Conservation (phyloP, 768 basidiomycete genomes). For the Brasilioporus rufonigricans region DNA sequence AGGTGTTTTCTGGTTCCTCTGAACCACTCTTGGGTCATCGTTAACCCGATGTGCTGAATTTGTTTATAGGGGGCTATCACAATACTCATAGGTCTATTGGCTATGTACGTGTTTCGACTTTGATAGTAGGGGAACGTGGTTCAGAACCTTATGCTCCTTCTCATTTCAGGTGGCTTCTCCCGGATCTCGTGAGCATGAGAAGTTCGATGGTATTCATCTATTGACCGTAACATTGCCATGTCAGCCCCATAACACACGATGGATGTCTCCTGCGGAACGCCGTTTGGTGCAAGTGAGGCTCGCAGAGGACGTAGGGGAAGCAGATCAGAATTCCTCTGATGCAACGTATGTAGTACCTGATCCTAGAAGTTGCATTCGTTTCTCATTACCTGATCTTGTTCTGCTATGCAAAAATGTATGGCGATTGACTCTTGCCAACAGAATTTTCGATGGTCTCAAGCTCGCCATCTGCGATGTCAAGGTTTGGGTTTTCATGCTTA, state of each 20-base stretch:
- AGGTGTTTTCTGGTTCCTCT: slow-evolving; percentile 39
- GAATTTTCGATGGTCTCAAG: slow-evolving; percentile 48
- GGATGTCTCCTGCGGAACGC: slow-evolving; percentile 51
- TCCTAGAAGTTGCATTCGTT: neutral
- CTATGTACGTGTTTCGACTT: slow-evolving; percentile 40
- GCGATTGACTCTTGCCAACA: slow-evolving; percentile 17
- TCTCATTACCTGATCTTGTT: neutral
- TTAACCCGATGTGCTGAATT: neutral
- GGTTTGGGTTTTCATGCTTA: slow-evolving; percentile 51
- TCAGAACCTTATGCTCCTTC: neutral
- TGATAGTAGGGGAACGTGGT: neutral
- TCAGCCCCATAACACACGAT: slow-evolving; percentile 61
- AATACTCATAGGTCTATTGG: slow-evolving; percentile 52
- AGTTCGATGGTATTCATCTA: slow-evolving; percentile 13
- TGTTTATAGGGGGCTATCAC: slow-evolving; percentile 56
- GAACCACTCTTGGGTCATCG: neutral
- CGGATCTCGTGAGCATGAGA: slow-evolving; percentile 63
- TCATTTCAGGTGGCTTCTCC: slow-evolving; percentile 48
- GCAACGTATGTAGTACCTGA: slow-evolving; percentile 12
- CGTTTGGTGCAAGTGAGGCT: slow-evolving; percentile 62
- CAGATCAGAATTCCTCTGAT: slow-evolving; percentile 45
- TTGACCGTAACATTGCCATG: neutral
- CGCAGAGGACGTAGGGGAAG: slow-evolving; percentile 67
- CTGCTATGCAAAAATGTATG: neutral
- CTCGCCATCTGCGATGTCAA: slow-evolving; percentile 57